Base-by-base conservation (phyloP, 371 early-diverging fungal genomes). In the Mortierella sp. region DNA sequence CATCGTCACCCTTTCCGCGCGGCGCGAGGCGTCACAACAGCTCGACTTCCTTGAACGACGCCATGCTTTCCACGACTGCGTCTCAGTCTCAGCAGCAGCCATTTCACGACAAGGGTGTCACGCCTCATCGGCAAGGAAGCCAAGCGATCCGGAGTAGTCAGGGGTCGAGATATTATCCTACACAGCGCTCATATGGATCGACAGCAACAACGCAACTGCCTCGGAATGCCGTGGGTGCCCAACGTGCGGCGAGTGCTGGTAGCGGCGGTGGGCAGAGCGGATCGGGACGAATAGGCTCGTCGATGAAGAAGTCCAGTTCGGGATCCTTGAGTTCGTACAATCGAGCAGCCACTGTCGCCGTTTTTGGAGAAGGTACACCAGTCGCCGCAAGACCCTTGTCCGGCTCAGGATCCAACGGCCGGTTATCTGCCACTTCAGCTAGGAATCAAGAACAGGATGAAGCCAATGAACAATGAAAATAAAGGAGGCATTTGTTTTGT, bases 1-100 rank as follows among this genome's bases (percentile, higher is more conserved):
- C 43, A 7, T 41, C 29, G 31, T 45, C 43, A 16, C 45, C 14
- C n/a, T 64, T 39, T 3, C 64, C 63, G 39, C 44, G 19, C 58
- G n/a, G 29, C 39, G 67, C 43, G 19, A 66, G 67, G 43, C 66
- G 63, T 24, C 40, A 9, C 24, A 26, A 48, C 1, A 76, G 71
- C 61, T 66, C 61, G 22, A 55, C 71, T 11, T 71, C 71, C 34
- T 48, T 76, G 40, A 72, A 68, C 58, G 58, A 58, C 8, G 34
- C 31, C 58, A 34, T 34, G 34, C 7, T 26, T 48, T n/a, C 41
- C 9, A n/a, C 53, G 1, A 10, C 75, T 2, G 64, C 37, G 34
- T 22, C 40, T n/a, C n/a, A 31, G 4, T 41, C 44, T 13, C 16
- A 19, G 45, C 73, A 67, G 1, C 65, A 40, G 19, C 66, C 58